Conservation (phyloP, 495 filamentous ascomycete species). For the Talaromyces trachyspermus region DNA sequence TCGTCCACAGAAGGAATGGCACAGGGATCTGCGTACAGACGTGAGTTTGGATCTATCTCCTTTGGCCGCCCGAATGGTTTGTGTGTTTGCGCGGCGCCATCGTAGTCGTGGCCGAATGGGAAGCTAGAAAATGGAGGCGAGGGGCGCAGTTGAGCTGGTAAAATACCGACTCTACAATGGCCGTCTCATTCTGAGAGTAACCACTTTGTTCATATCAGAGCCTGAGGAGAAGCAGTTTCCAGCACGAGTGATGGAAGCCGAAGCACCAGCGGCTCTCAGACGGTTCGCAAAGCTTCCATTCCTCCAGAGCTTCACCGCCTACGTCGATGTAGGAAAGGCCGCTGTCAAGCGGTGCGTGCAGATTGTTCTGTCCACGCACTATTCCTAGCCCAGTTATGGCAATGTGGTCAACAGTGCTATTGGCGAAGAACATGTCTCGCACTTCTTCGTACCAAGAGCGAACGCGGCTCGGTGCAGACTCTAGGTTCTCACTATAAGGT, state of each 20-base stretch:
- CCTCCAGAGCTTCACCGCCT: conserved; percentile 4
- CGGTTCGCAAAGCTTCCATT: conserved; percentile 9
- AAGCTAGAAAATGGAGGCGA: conserved; percentile 6
- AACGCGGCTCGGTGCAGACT: conserved; percentile 1
- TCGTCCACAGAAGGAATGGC: conserved; percentile 8
- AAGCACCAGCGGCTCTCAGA: conserved; percentile 11
- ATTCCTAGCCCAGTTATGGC: conserved; percentile 11
- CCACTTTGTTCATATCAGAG: conserved; percentile 8
- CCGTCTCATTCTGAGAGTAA: background rate
- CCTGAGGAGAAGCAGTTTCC: conserved; percentile 13
- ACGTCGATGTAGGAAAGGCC: conserved; percentile 10
- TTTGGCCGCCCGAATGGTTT: background rate
- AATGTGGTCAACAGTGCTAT: background rate
- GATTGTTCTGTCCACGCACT: background rate
- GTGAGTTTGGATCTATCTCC: conserved; percentile 5
- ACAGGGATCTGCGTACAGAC: conserved; percentile 11
- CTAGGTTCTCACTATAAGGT: conserved; percentile 6
- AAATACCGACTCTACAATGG: conserved; percentile 13
- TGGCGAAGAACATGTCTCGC: conserved; percentile 8
- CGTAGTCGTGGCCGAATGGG: conserved; percentile 13
- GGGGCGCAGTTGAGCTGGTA: conserved; percentile 11
- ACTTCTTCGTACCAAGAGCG: conserved; percentile 17
- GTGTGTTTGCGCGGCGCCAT: conserved; percentile 10
- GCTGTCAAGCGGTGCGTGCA: conserved; percentile 6
- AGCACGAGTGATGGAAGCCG: conserved; percentile 15